Percentiles rank a stretch among this genome's conserved stretches.
Evolutionary conservation across 768 basidiomycete species (phyloP).

Genomic region (Cubamyces lactineus): DNA sequence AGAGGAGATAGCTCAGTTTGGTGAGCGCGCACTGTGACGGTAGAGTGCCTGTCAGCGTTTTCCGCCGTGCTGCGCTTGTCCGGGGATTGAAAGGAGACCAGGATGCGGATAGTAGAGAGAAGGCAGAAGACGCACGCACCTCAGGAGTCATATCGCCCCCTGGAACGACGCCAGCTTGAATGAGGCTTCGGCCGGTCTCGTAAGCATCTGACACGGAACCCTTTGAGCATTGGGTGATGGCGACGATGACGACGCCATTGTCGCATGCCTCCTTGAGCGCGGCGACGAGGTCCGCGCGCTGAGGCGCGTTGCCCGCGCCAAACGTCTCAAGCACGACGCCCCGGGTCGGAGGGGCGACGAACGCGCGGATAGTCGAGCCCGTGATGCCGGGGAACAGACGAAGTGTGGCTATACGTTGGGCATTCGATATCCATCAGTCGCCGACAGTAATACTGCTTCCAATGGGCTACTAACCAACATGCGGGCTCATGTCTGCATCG

Average conservation of each 20-base stretch:
- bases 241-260: conserved; percentile 84
- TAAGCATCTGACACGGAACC: conserved; percentile 87
- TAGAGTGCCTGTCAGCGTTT: too few relatives aligned
- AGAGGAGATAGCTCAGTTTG: conserved; percentile 88
- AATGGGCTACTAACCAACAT: conserved; percentile 63
- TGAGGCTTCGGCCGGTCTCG: conserved; percentile 72
- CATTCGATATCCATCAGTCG: not conserved
- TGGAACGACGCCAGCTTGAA: conserved; percentile 75
- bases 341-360: conserved; percentile 70
- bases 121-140: conserved; percentile 46
- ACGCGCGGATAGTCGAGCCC: conserved; percentile 70
- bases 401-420: conserved; percentile 59
- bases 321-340: conserved; percentile 92
- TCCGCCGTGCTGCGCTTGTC: too few relatives aligned
- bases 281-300: conserved; percentile 73
- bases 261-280: conserved; percentile 81
- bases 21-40: conserved; percentile 76
- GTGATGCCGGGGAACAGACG: conserved; percentile 90
- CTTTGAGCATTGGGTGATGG: conserved; percentile 88
- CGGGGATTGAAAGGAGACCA: not conserved
- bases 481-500: conserved; percentile 68
- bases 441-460: not conserved
- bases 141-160: conserved; percentile 97
- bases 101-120: conserved; percentile 8
- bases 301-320: conserved; percentile 92